These are phyloP conservation scores for Suillus lakei DNA, from an alignment of 768 basidiomycete species.

Conservation along the genomic window DNA sequence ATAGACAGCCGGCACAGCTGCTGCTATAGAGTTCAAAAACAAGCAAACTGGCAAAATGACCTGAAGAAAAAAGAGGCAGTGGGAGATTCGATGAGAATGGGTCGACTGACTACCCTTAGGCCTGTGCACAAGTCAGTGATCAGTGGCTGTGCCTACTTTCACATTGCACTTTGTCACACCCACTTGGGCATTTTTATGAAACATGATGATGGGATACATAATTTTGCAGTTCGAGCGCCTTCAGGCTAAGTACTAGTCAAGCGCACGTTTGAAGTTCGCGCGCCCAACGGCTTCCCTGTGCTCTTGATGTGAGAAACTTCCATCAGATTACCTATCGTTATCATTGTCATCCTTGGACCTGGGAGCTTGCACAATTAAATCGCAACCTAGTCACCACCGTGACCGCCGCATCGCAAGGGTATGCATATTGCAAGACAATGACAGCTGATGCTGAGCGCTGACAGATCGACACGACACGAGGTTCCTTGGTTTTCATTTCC, in stretches of 20 bases:
- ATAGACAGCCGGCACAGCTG: background rate
- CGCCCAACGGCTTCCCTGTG: background rate
- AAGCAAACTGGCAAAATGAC: background rate
- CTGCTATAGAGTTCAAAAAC: background rate
- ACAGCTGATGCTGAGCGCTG: background rate
- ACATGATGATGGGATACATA: background rate
- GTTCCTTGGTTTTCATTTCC: conserved; percentile 10
- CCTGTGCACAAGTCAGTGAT: conserved; percentile 15
- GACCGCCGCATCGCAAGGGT: background rate
- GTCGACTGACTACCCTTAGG: conserved; percentile 4
- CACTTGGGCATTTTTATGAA: background rate
- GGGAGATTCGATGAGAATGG: conserved; percentile 21
- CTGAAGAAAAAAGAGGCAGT: conserved; percentile 11
- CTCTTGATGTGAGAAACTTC: background rate
- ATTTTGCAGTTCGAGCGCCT: background rate
- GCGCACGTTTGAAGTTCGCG: background rate
- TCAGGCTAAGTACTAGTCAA: background rate
- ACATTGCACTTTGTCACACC: conserved; percentile 1
- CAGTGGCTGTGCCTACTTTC: conserved; percentile 27
- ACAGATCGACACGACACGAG: background rate
- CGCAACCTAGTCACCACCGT: too few relatives aligned
- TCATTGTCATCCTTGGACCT: background rate
- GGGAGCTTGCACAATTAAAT: background rate
- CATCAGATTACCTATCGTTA: background rate
- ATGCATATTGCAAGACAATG: background rate